These are phyloP conservation scores for Elaeis guineensis DNA, from an alignment of 176 grass and related monocot genomes.

Conservation along the genomic window DNA sequence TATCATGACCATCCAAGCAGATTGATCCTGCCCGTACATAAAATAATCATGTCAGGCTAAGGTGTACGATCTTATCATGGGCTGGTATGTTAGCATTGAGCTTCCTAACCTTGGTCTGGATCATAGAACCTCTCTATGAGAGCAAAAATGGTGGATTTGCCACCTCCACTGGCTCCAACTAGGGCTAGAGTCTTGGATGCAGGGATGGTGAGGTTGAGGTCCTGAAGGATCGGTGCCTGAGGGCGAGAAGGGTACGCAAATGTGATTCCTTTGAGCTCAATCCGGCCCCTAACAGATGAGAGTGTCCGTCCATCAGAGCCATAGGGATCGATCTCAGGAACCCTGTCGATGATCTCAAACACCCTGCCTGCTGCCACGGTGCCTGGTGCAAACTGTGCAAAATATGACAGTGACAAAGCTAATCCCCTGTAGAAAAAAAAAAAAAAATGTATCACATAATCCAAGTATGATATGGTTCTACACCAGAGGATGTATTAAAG, in stretches of 20 bases:
- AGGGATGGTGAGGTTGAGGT: constrained; percentile 35
- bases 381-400: constrained; percentile 42
- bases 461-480: no score
- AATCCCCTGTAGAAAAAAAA: constrained; percentile 22
- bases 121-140: constrained; percentile 72
- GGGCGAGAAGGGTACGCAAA: constrained; percentile 57
- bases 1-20: constrained; percentile 40
- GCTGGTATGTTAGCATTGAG: no score
- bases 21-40: constrained; percentile 21
- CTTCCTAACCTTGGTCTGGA: constrained; percentile 28
- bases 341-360: constrained; percentile 48
- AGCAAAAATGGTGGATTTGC: constrained; percentile 65
- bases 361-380: constrained; percentile 38
- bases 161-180: constrained; percentile 44
- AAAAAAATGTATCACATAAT: no score
- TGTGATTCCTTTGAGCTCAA: constrained; percentile 53
- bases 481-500: no score
- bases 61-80: no score
- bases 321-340: constrained; percentile 44
- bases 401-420: constrained; percentile 45
- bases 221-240: constrained; percentile 30
- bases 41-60: background rate
- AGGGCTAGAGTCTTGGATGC: constrained; percentile 35
- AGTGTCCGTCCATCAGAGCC: constrained; percentile 3
- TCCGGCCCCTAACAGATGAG: constrained; percentile 8